A percentile compares a stretch with the other conserved stretches of the same genome.
These are phyloP conservation scores for Dactylonectria macrodidyma DNA, from an alignment of 2,329 filamentous ascomycete genomes.

Conservation along the genomic window DNA sequence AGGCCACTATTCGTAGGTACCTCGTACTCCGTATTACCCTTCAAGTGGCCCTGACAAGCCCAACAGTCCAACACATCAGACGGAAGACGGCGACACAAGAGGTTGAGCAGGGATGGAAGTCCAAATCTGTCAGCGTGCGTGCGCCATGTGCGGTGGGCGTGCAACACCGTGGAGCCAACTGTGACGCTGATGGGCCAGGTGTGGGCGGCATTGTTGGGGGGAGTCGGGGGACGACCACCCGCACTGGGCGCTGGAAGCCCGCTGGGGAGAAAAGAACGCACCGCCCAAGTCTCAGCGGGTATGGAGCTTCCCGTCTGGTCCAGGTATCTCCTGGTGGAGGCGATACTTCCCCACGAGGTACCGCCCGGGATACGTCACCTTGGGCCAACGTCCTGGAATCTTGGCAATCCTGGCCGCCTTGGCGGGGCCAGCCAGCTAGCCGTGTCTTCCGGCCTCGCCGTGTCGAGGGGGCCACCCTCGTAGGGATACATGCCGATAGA, in stretches of 20 bases:
- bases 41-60: conserved; percentile 14
- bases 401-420: conserved; percentile 4
- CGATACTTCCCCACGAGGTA: background rate
- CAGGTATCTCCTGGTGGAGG: background rate
- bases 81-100: conserved; percentile 15
- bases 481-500: background rate
- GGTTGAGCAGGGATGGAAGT: conserved; percentile 1
- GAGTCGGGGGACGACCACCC: background rate
- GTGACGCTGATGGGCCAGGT: conserved; percentile 4
- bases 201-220: background rate
- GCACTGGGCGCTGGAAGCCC: conserved; percentile 3
- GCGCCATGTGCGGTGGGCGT: conserved; percentile 19
- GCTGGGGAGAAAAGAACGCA: background rate
- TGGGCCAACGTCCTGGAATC: background rate
- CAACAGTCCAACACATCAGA: conserved; percentile 16
- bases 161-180: conserved; percentile 1
- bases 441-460: conserved; percentile 1
- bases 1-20: conserved; percentile 15
- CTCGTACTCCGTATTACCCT: background rate
- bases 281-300: background rate
- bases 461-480: background rate
- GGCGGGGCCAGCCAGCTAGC: background rate
- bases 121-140: conserved; percentile 10
- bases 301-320: background rate
- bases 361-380: background rate